Conservation (phyloP, 257 asterid species). For the Anisodus acutangulus region DNA sequence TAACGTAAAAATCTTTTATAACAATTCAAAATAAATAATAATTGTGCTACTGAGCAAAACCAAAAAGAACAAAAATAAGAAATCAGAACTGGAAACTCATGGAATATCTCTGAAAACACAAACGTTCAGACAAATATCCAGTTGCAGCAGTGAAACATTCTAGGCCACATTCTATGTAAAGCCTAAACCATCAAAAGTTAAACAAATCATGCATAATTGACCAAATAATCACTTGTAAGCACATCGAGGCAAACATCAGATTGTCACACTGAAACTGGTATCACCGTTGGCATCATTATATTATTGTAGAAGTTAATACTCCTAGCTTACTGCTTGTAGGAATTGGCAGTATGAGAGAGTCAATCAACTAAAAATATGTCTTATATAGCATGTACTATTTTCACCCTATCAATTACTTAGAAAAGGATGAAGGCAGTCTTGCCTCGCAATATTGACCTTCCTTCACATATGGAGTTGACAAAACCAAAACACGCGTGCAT, state of each 20-base stretch:
- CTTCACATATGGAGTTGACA: neutral
- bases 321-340: neutral
- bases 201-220: neutral
- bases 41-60: neutral
- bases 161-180: neutral
- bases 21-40: neutral
- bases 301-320: neutral
- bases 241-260: neutral
- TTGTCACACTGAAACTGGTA: neutral
- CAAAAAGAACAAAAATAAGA: neutral
- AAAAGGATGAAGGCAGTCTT: neutral
- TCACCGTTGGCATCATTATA: neutral
- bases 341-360: neutral
- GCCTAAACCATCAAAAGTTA: neutral
- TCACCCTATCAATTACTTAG: neutral
- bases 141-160: neutral
- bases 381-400: neutral
- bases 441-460: neutral
- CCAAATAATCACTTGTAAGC: neutral
- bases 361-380: neutral
- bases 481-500: neutral
- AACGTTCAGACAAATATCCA: neutral
- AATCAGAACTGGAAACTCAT: neutral
- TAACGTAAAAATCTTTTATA: neutral
- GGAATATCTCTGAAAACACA: neutral